Evolutionary conservation across 2,329 filamentous ascomycete species (phyloP), one percentile per base, ranked within the genome.

Genomic region (Cladobotryum protrusum): DNA sequence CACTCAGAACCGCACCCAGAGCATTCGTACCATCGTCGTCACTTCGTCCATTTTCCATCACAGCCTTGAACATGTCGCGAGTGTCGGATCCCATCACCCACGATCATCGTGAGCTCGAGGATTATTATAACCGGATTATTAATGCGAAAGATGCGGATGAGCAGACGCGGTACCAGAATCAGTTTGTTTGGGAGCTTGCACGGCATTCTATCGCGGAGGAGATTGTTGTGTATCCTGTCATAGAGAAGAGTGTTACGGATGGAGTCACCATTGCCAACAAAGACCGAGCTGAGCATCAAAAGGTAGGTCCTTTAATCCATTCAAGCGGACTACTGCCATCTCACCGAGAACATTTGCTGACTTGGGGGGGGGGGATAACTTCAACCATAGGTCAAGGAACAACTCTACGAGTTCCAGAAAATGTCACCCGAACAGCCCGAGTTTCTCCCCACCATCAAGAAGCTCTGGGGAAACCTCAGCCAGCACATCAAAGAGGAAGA

Each of bases 191-290:
- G 74, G 71, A 76, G 44, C 59, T 76, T 0, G 70, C 73, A 2
- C 67, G 73, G 3, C 73, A 75, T 54, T 71, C 70, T 0, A 62
- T 76, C n/a, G 64, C 63, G 5, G 72, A 77, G 52, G 73, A 77
- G 54, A 57, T 77, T 0, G 65, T 81, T 12, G 65, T 81, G 1
- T 80, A 80, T 52, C 78, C 78, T 0, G 75, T 72, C 1, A 64
- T 81, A 17, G 74, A 79, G 57, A 71, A 73, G 52, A 61, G 75
- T 46, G 53, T 80, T 18, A 19, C 20, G 1, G 58, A 65, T 1
- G 75, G 76, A 39, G 64, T 67, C 24, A 53, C 59, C 1, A 60
- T 75, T 53, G 73, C 74, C 0, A 69, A 75, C n/a, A 69, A 69
- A 37, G 75, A 79, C 56, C 68, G 75, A 9, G 52, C 63, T 2